Evolutionary conservation across 176 grass and related monocot species (phyloP).

Genomic region (Aegilops tauschii): DNA sequence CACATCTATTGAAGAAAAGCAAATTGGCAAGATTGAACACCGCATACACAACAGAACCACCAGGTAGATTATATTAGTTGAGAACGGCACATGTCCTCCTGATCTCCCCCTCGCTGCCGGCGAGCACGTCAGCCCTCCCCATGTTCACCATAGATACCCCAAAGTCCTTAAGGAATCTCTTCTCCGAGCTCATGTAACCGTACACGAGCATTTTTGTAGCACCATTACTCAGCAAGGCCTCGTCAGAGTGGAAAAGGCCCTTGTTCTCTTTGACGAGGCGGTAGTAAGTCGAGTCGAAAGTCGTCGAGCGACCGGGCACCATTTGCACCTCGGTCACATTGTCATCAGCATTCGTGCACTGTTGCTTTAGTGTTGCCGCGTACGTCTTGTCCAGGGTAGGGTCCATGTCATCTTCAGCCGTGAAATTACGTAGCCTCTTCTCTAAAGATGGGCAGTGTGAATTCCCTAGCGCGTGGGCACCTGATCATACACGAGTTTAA

Average conservation of each 20-base stretch:
- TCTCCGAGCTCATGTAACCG: constrained; percentile 13
- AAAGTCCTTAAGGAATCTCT: constrained; percentile 60
- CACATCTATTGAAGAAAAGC: background rate
- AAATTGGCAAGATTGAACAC: background rate
- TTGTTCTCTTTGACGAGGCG: constrained; percentile 30
- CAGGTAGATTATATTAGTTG: constrained; percentile 20
- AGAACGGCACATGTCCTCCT: constrained; percentile 50
- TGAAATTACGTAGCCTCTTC: constrained; percentile 60
- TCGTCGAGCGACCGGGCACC: constrained; percentile 66
- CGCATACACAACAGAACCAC: background rate
- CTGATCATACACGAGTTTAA: constrained; percentile 24
- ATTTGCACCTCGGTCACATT: constrained; percentile 62
- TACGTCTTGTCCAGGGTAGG: constrained; percentile 47
- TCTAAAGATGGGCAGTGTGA: constrained; percentile 70
- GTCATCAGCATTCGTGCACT: constrained; percentile 36
- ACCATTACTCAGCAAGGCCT: constrained; percentile 57
- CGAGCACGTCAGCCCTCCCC: constrained; percentile 60
- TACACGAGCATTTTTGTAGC: constrained; percentile 42
- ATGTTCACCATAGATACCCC: constrained; percentile 67
- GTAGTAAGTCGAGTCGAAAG: constrained; percentile 68
- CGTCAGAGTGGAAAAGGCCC: constrained; percentile 71
- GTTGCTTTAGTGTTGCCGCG: constrained; percentile 19
- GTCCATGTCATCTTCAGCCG: constrained; percentile 32
- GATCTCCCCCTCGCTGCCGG: constrained; percentile 37
- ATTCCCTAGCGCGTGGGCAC: constrained; percentile 59